Evolutionary conservation across 331 rosid genomes (phyloP), one percentile per base, ranked within the genome.

Genomic region (Ulmus americana): DNA sequence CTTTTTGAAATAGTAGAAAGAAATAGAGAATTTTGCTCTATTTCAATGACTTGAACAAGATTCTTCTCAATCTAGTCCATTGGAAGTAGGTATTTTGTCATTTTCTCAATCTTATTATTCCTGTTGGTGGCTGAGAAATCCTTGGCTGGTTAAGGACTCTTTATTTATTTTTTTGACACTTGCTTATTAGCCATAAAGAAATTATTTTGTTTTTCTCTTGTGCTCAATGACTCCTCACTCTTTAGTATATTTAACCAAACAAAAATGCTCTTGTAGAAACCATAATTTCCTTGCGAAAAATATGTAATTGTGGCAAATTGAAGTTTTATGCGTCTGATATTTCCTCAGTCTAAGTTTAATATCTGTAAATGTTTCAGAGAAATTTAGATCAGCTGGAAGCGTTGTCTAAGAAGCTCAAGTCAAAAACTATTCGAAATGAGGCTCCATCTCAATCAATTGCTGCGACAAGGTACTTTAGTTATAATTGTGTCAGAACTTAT

Each of bases 381-480:
- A 90, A 94, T 81, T 85, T 94, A 45, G 99, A 94, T 71, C 99
- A 94, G 73, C 79, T 94, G 13, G 99, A 94, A 78, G 85, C 87
- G 18, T 81, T 94, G 55, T 94, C 99, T 18, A 94, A 90, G 89
- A 94, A 89, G 84, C 95, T 94, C 74, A 94, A 87, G 80, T 87
- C 99, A 13, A 94, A 90, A 76, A 85, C 95, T 28, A 55, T 86
- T 43, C 74, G 99, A 82, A 72, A 87, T 0, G 99, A 94, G 80
- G 88, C 95, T 13, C 95, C 97, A 56, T 86, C 96, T 16, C 95
- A 90, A 68, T 90, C 97, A 35, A 79, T 90, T 74, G 99, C 97
- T 43, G 99, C 97, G 51, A 94, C 97, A 9, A 87, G 99, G 99
- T 91, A 73, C 64, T 73, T 64, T 12, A 42, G 9, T 72, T 20